Base-by-base conservation (phyloP, 768 basidiomycete genomes). In the Multifurca ochricompacta region DNA sequence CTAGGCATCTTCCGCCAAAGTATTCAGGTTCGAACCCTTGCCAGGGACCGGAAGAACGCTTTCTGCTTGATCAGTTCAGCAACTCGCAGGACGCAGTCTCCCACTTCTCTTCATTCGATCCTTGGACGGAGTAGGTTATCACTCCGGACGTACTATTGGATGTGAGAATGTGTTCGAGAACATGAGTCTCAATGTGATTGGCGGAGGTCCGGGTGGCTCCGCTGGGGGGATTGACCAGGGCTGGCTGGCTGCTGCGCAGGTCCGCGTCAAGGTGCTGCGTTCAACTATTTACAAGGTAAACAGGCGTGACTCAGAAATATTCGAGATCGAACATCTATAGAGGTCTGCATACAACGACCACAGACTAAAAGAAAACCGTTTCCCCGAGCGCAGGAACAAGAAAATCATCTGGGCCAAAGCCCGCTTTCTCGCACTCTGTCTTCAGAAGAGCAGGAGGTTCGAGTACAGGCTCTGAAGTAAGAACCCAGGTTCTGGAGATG, bases 81-180 rank as follows among this genome's bases (percentile, higher is more conserved):
- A 80, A n/a, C 78, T 88, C 44, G 66, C 80, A 3, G 83, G 85
- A 7, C 79, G 84, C 48, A 87, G 77, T 59, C 73, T 92, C 4
- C 90, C 90, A 0, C 65, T 92, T 60, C 67, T 92, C 35, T 91
- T 92, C 65, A 90, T 92, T 53, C 81, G 90, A 30, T 74, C 84
- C 14, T 78, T 73, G 36, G 90, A 92, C 62, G 88, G 91, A n/a
- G 82, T 91, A 28, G 90, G 90, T 4, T 92, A 91, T 67, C 87
- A 91, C 66, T 91, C 91, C 19, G 89, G 89, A 34, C 79, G 88
- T 58, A 87, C 85, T 39, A 81, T 92, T 54, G 78, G 86, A 16
- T 87, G 86, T 65, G 89, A 91, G 66, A 87, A 87, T 64, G 78
- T 87, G 16, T 87, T 88, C 68, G 81, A 83, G 63, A 68, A 73